Conservation (phyloP, 352 stramenopile species). For the Phytophthora sp. region DNA sequence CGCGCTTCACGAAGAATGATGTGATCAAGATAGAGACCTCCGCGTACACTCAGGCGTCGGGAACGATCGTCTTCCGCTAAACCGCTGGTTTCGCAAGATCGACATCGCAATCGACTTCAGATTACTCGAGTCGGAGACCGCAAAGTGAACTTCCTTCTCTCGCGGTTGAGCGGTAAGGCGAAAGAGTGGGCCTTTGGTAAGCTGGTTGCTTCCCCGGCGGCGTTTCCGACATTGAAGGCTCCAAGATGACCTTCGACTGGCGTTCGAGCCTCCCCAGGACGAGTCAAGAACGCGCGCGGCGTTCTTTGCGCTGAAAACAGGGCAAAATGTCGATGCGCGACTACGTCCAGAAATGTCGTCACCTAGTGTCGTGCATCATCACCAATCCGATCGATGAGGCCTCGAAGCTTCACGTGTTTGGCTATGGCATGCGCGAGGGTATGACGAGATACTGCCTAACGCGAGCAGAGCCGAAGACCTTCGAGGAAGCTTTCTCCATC, state of each 20-base stretch:
- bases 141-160: neutral
- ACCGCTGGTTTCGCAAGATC: neutral
- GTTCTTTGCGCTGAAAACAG: slow-evolving; percentile 10
- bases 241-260: neutral
- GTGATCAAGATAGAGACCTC: slow-evolving; percentile 2
- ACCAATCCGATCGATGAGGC: slow-evolving; percentile 13
- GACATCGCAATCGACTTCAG: neutral
- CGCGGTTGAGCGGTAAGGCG: neutral
- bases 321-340: slow-evolving; percentile 6
- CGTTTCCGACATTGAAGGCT: slow-evolving; percentile 3
- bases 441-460: slow-evolving; percentile 9
- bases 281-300: neutral
- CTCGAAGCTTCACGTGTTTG: slow-evolving; percentile 13
- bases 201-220: neutral
- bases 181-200: slow-evolving; percentile 12
- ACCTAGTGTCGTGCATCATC: slow-evolving; percentile 7
- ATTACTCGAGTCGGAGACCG: neutral
- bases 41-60: neutral
- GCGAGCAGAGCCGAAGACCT: neutral
- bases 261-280: slow-evolving; percentile 13
- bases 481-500: neutral
- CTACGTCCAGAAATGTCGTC: slow-evolving; percentile 9
- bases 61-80: neutral
- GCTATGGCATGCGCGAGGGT: slow-evolving; percentile 14
- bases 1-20: neutral